Percentiles rank a stretch among this genome's conserved stretches.
These are phyloP conservation scores for Candida arabinofermentans DNA, from an alignment of 805 yeast species.

Conservation along the genomic window DNA sequence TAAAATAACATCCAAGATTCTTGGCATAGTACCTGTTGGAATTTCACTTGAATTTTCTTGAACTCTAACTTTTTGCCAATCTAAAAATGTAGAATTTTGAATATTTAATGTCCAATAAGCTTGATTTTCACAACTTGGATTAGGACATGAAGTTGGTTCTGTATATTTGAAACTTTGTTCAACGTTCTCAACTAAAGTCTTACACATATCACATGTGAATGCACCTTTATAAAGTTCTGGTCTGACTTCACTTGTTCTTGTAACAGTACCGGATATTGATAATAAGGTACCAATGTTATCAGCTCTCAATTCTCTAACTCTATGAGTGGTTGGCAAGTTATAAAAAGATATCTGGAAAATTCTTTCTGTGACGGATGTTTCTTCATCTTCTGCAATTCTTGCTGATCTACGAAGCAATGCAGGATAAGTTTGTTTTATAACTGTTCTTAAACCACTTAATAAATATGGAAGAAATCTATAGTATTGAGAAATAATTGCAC, in stretches of 20 bases:
- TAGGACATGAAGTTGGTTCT: slow-evolving; percentile 90
- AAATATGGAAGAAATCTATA: slow-evolving; percentile 89
- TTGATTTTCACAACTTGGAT: slow-evolving; percentile 83
- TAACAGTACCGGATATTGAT: slow-evolving; percentile 89
- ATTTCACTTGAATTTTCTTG: slow-evolving; percentile 96
- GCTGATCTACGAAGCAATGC: slow-evolving; percentile 48
- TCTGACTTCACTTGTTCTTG: slow-evolving; percentile 92
- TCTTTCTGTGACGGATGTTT: slow-evolving; percentile 52
- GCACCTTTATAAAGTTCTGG: slow-evolving; percentile 88
- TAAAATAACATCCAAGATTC: slow-evolving; percentile 87
- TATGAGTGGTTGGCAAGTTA: slow-evolving; percentile 74
- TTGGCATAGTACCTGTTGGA: slow-evolving; percentile 98
- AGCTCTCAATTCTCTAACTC: slow-evolving; percentile 87
- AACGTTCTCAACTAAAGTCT: slow-evolving; percentile 78
- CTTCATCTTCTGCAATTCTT: slow-evolving; percentile 35
- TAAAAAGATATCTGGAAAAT: slow-evolving; percentile 88
- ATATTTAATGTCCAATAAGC: slow-evolving; percentile 81
- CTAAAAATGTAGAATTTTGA: slow-evolving; percentile 80
- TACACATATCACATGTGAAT: slow-evolving; percentile 85
- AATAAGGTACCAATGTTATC: slow-evolving; percentile 82
- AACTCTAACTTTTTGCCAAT: slow-evolving; percentile 94
- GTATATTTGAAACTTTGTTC: slow-evolving; percentile 93
- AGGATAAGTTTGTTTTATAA: slow-evolving; percentile 75
- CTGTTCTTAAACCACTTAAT: slow-evolving; percentile 65
- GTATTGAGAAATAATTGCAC: slow-evolving; percentile 87